Conservation (phyloP, 2,329 filamentous ascomycete species). For the Graphiopsis chlorocephala region DNA sequence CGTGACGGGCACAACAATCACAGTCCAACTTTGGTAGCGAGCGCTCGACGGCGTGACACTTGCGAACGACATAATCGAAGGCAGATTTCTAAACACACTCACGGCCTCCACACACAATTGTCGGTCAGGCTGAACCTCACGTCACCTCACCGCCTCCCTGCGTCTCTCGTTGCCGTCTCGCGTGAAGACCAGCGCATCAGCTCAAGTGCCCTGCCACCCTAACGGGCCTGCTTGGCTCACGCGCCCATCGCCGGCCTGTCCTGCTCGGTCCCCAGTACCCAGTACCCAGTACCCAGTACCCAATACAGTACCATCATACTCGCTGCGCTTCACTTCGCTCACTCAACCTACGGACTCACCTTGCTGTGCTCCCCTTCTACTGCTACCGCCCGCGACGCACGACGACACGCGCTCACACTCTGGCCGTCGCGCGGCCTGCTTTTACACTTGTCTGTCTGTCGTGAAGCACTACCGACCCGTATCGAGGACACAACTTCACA, state of each 20-base stretch:
- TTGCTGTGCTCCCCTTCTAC: not conserved
- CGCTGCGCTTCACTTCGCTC: not conserved
- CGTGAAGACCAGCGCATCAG: constrained; percentile 6
- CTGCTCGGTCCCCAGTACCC: not conserved
- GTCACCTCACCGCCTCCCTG: not conserved
- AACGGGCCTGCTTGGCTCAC: constrained; percentile 1
- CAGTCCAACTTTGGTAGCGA: not conserved
- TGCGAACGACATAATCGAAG: not conserved
- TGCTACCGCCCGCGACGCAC: not conserved
- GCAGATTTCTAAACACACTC: not conserved
- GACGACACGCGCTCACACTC: not conserved
- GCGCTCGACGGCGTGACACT: not conserved
- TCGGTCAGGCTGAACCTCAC: not conserved
- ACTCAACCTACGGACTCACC: not conserved
- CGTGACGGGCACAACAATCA: not conserved
- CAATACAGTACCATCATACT: not conserved
- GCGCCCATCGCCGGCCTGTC: not conserved
- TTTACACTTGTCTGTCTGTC: not conserved
- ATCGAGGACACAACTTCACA: not conserved
- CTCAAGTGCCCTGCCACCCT: constrained; percentile 1
- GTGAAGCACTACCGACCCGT: not conserved
- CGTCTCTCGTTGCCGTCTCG: not conserved
- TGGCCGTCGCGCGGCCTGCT: not conserved
- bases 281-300: not conserved
- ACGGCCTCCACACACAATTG: not conserved